Conservation (phyloP, 352 stramenopile species). For the Sclerospora graminicola region DNA sequence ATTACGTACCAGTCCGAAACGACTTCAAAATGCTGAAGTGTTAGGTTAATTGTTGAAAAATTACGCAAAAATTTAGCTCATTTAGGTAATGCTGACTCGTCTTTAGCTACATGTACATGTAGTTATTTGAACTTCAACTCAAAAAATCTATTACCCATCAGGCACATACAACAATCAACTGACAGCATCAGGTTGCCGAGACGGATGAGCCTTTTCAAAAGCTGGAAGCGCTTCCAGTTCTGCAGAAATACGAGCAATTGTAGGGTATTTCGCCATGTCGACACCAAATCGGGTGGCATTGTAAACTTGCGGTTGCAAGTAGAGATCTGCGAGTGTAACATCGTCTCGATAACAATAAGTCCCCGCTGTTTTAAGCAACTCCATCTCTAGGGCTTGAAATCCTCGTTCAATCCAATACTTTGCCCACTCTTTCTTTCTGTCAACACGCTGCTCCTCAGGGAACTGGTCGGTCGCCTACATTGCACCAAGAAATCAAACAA, state of each 20-base stretch:
- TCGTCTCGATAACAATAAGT: constrained; percentile 41
- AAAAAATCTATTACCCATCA: too few relatives aligned
- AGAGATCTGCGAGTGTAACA: constrained; percentile 9
- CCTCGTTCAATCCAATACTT: constrained; percentile 72
- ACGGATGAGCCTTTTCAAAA: constrained; percentile 79
- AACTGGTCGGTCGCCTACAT: constrained; percentile 25
- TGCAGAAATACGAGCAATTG: constrained; percentile 69
- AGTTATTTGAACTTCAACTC: too few relatives aligned
- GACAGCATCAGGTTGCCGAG: constrained; percentile 58
- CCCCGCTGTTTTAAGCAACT: constrained; percentile 40
- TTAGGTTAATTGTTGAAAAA: too few relatives aligned
- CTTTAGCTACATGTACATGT: too few relatives aligned
- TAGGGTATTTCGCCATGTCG: constrained; percentile 84
- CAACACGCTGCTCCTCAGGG: constrained; percentile 40
- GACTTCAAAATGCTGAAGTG: too few relatives aligned
- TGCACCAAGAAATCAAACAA: neutral
- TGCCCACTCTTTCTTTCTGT: constrained; percentile 1
- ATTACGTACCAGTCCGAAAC: too few relatives aligned
- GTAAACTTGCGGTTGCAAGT: constrained; percentile 89
- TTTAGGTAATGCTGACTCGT: too few relatives aligned
- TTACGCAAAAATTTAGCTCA: too few relatives aligned
- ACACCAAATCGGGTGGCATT: constrained; percentile 86
- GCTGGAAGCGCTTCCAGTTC: constrained; percentile 54
- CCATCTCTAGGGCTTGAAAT: constrained; percentile 73
- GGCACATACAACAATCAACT: constrained; percentile 9